Base-by-base conservation (phyloP, 495 filamentous ascomycete genomes). In the Podospora sp. region DNA sequence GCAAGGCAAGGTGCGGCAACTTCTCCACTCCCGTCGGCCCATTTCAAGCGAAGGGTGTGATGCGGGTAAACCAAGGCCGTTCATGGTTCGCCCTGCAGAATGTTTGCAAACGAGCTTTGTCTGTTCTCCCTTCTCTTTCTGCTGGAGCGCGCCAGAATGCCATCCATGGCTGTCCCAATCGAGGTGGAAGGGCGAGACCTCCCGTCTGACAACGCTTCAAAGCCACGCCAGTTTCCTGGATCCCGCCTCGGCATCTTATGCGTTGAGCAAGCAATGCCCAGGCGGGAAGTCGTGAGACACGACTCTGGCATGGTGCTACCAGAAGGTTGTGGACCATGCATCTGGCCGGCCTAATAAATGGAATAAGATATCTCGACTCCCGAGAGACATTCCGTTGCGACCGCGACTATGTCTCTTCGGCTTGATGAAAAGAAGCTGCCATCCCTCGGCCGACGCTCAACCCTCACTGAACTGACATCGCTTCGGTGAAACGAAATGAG, bases 291-390 rank as follows among this genome's bases (percentile, higher is more conserved):
- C 56, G n/a, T 62, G 60, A 62, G 60, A 62, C 60, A n/a, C 60
- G 35, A 49, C 21, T 62, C 35, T 62, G 60, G 60, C 60, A 62
- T 50, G 6, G 60, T 50, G 36, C 35, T 62, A 62, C 60, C 60
- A 62, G 26, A 59, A 59, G 18, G 2, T 22, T 55, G 24, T 55
- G 24, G 52, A 26, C 57, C 57, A 60, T 35, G 57, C 57, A 36
- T 22, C 57, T 21, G 29, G 57, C 57, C 57, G 57, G 57, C 26
- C 2, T 25, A 18, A 57, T 57, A 24, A 26, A 16, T 57, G 53
- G 26, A 26, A 57, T 57, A 26, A 24, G 22, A 18, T 46, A 46
- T 12, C 16, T 46, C 53, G 22, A 57, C 53, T 57, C 11, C 21
- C 27, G 26, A 59, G 56, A 59, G 56, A 33, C 56, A 59, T 59